These are phyloP conservation scores for Apiospora hydei DNA, from an alignment of 2,329 filamentous ascomycete genomes.

Conservation along the genomic window DNA sequence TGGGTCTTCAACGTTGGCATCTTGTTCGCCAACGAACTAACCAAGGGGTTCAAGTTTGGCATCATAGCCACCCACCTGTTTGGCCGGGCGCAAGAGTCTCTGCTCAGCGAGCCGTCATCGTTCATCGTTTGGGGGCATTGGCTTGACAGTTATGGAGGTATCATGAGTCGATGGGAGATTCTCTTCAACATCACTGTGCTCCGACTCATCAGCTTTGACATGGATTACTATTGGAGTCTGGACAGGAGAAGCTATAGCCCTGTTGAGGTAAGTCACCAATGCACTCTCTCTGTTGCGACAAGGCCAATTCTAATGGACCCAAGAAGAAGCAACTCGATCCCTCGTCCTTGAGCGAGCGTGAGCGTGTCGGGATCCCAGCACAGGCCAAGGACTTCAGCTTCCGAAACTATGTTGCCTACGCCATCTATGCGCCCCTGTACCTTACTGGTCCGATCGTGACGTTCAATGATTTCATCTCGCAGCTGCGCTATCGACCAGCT, in stretches of 20 bases:
- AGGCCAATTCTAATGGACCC: slow-evolving; percentile 64
- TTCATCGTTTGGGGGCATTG: slow-evolving; percentile 70
- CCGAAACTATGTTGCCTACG: slow-evolving; percentile 88
- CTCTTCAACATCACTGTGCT: slow-evolving; percentile 96
- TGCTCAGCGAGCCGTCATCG: slow-evolving; percentile 49
- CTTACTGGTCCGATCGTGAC: slow-evolving; percentile 92
- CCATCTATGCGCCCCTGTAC: slow-evolving; percentile 92
- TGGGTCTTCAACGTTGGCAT: slow-evolving; percentile 90
- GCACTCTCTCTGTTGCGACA: neutral
- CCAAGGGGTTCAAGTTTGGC: slow-evolving; percentile 76
- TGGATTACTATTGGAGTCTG: slow-evolving; percentile 95
- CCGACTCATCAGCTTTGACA: slow-evolving; percentile 92
- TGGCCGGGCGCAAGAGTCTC: slow-evolving; percentile 41
- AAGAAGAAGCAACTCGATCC: slow-evolving; percentile 99
- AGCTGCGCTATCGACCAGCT: slow-evolving; percentile 75
- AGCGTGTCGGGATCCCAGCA: slow-evolving; percentile 82
- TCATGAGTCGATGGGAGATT: slow-evolving; percentile 95
- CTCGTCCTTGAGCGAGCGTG: slow-evolving; percentile 83
- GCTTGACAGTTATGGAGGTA: slow-evolving; percentile 80
- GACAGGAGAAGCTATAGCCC: slow-evolving; percentile 69
- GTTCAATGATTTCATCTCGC: slow-evolving; percentile 97
- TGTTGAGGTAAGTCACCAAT: slow-evolving; percentile 75
- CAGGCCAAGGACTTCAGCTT: slow-evolving; percentile 75
- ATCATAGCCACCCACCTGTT: slow-evolving; percentile 64
- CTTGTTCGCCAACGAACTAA: slow-evolving; percentile 90